Base-by-base conservation (phyloP, 2,329 filamentous ascomycete species). In the Ambrosiella beaveri region DNA sequence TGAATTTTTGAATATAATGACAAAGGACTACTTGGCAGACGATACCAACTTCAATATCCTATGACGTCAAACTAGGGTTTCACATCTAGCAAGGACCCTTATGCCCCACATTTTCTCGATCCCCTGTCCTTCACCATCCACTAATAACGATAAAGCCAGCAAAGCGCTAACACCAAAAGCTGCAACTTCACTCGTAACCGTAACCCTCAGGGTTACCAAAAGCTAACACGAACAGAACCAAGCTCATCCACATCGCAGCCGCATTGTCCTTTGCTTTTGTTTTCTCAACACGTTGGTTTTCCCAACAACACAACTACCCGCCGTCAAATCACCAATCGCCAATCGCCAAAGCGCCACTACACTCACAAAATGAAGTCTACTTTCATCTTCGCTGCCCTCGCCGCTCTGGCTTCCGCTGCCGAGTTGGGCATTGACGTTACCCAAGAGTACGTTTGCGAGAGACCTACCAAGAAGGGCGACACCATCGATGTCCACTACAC, bases 401-500 rank as follows among this genome's bases (percentile, higher is more conserved):
- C 74, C 60, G 66, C 75, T 62, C 71, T 71, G 61, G 71, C 80
- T 62, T 75, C 79, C 60, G 73, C 74, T 56, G 70, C 75, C 61
- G 79, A 84, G 64, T 80, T 95, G 64, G 79, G 86, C 71, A 86
- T 95, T 68, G 82, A 95, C 63, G 81, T 87, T 64, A 86, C 82
- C 56, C 76, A 81, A 60, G 74, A 79, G 35, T 85, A 86, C 63
- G 80, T 88, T 64, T 96, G 90, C 75, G 80, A 81, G 55, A 84
- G 88, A 70, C 90, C 87, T 74, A 86, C 81, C 13, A 66, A 78
- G 66, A 80, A 77, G 62, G 88, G 88, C 64, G 90, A 96, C 73
- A 81, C 75, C 63, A 82, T 96, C 67, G 75, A 82, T 58, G 88
- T 96, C 66, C 89, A 96, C 75, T 96, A 97, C 76, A 79, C 79